A percentile compares a stretch with the other conserved stretches of the same genome.
phyloP scores from a whole-genome alignment of 257 asterid genomes.

The Verbena officinalis region DNA sequence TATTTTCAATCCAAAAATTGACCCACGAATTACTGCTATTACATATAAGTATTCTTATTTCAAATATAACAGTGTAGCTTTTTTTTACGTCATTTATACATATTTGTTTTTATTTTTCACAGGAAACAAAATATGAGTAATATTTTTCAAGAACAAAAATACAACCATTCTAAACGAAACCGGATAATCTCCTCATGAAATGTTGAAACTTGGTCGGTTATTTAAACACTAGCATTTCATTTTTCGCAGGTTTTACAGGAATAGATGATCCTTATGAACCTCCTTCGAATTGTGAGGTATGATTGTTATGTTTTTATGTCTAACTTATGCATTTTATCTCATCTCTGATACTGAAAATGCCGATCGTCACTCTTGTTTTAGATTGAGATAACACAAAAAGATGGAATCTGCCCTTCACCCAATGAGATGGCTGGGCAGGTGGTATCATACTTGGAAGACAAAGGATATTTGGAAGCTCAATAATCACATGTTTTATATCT shows the following conservation, averaged over 20 bases:
- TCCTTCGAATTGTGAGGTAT: constrained; percentile 84
- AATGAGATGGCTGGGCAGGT: constrained; percentile 83
- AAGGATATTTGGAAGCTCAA: constrained; percentile 64
- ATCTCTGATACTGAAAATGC: background rate
- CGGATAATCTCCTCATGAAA: background rate
- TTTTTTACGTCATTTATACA: too few relatives aligned
- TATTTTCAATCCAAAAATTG: too few relatives aligned
- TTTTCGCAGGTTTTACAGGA: constrained; percentile 89
- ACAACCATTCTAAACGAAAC: too few relatives aligned
- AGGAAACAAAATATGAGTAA: too few relatives aligned
- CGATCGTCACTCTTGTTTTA: constrained; percentile 19
- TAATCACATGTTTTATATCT: background rate
- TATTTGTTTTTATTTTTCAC: too few relatives aligned
- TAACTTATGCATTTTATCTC: background rate
- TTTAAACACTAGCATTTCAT: constrained; percentile 2
- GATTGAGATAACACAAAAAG: constrained; percentile 77
- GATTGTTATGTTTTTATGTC: background rate
- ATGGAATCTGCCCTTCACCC: constrained; percentile 78
- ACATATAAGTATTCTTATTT: too few relatives aligned
- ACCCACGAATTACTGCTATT: too few relatives aligned
- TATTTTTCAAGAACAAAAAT: too few relatives aligned
- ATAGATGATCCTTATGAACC: constrained; percentile 96
- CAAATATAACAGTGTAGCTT: too few relatives aligned
- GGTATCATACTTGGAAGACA: constrained; percentile 66
- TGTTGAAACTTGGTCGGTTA: background rate